A percentile compares a stretch with the other conserved stretches of the same genome.
Conservation (phyloP, 2,329 filamentous ascomycete genomes). For the Aspergillus terreus region DNA sequence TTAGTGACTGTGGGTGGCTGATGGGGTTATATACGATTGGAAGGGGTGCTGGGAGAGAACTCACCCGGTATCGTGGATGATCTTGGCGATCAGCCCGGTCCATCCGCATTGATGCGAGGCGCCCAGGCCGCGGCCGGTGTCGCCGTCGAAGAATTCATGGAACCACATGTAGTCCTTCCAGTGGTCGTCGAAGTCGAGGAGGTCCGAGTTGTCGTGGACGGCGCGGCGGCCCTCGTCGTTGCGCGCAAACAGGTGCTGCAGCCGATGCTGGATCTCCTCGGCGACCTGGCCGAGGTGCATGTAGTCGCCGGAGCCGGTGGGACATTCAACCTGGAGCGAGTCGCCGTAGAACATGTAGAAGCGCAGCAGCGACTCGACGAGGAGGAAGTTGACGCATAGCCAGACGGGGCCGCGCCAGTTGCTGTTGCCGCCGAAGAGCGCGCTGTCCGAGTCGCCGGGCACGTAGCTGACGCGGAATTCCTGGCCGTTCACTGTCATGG, state of each 20-base stretch:
- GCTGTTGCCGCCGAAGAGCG: constrained; percentile 93
- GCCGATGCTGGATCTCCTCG: constrained; percentile 88
- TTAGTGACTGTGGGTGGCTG: constrained; percentile 38
- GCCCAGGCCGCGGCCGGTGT: constrained; percentile 81
- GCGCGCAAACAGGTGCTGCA: constrained; percentile 86
- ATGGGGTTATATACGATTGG: too few species aligned
- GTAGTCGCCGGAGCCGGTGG: constrained; percentile 84
- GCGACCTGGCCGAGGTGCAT: constrained; percentile 96
- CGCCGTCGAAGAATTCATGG: constrained; percentile 95
- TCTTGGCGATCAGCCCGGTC: constrained; percentile 91
- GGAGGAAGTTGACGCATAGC: constrained; percentile 91
- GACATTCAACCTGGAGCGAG: constrained; percentile 84
- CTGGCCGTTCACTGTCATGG: constrained; percentile 94
- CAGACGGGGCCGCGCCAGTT: constrained; percentile 97
- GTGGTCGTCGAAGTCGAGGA: constrained; percentile 83
- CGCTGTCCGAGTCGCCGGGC: constrained; percentile 92
- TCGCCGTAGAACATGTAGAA: constrained; percentile 97
- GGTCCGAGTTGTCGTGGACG: constrained; percentile 79
- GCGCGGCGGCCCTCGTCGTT: constrained; percentile 82
- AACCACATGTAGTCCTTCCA: constrained; percentile 96
- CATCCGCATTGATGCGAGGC: constrained; percentile 94
- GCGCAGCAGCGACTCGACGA: constrained; percentile 89
- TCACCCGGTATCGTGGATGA: constrained; percentile 97
- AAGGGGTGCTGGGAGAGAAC: constrained; percentile 26
- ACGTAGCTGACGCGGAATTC: constrained; percentile 84